phyloP scores from a whole-genome alignment of 768 basidiomycete genomes.

The Paxillus involutus region DNA sequence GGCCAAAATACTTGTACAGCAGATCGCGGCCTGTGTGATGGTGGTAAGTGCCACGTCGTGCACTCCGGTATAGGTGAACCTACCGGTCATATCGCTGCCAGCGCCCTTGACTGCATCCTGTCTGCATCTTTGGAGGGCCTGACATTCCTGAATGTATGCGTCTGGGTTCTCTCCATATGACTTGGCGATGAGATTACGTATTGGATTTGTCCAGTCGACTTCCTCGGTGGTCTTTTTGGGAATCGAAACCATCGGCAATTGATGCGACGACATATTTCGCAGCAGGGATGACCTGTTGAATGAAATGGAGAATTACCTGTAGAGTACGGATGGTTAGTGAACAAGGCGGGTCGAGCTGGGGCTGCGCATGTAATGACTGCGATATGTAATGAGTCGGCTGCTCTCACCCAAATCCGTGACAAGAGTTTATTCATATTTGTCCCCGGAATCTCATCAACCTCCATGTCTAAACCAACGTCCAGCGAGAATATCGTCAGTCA shows the following conservation, averaged over 20 bases:
- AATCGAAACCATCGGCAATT: slow-evolving; percentile 88
- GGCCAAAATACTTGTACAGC: slow-evolving; percentile 99
- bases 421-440: slow-evolving; percentile 26
- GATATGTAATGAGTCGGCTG: neutral
- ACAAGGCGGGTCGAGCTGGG: slow-evolving; percentile 4
- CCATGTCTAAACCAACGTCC: slow-evolving; percentile 65
- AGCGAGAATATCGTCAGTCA: slow-evolving; percentile 90
- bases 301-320: neutral
- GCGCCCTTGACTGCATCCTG: slow-evolving; percentile 97
- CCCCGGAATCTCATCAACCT: slow-evolving; percentile 9
- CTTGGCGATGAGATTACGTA: slow-evolving; percentile 81
- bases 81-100: slow-evolving; percentile 93
- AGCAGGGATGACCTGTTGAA: neutral
- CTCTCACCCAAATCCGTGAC: neutral
- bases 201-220: slow-evolving; percentile 92
- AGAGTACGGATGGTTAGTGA: neutral
- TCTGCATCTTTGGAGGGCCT: slow-evolving; percentile 82
- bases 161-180: slow-evolving; percentile 95
- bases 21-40: slow-evolving; percentile 72
- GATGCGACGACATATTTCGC: slow-evolving; percentile 66
- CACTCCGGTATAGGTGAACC: slow-evolving; percentile 15
- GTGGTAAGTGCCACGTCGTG: neutral
- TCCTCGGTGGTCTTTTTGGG: slow-evolving; percentile 95
- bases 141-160: slow-evolving; percentile 81
- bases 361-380: slow-evolving; percentile 8